Evolutionary conservation across 371 early-diverging fungal species (phyloP).

Genomic region (Saksenaea oblongispora): DNA sequence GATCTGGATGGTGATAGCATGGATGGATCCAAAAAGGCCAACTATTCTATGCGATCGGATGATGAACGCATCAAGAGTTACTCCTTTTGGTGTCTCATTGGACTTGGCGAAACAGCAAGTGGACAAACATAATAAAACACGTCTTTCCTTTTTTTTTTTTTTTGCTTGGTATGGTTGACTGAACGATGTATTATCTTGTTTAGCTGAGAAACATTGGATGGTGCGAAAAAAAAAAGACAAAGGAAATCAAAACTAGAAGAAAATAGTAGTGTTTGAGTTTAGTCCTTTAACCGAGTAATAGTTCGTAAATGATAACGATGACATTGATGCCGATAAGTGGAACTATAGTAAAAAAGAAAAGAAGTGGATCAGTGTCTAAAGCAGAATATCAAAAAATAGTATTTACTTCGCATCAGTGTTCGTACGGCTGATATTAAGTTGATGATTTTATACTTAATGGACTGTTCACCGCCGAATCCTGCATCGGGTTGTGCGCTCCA

Average conservation of each 20-base stretch:
- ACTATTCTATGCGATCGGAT: slow-evolving; percentile 32
- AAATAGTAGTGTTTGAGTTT: not conserved
- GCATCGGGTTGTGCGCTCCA: slow-evolving; percentile 68
- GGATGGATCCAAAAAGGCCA: slow-evolving; percentile 32
- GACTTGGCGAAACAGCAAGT: slow-evolving; percentile 44
- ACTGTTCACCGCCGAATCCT: slow-evolving; percentile 69
- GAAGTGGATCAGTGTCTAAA: not conserved
- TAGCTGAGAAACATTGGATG: not conserved
- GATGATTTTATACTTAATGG: slow-evolving; percentile 83
- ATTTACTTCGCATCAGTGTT: slow-evolving; percentile 89
- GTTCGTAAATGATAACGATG: slow-evolving; percentile 82
- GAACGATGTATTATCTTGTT: not conserved
- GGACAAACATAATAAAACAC: not conserved
- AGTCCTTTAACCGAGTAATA: slow-evolving; percentile 70
- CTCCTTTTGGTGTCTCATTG: slow-evolving; percentile 69
- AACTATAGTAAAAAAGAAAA: slow-evolving; percentile 58
- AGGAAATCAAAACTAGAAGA: not conserved
- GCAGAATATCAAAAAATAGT: not conserved
- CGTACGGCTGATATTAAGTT: slow-evolving; percentile 90
- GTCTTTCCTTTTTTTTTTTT: not conserved
- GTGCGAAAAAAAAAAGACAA: not conserved
- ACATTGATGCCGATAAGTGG: slow-evolving; percentile 85
- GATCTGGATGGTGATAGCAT: slow-evolving; percentile 27
- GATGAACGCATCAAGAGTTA: slow-evolving; percentile 49
- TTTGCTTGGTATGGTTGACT: not conserved